Conservation (phyloP, 2,329 filamentous ascomycete genomes). For the Colletotrichum costaricense region DNA sequence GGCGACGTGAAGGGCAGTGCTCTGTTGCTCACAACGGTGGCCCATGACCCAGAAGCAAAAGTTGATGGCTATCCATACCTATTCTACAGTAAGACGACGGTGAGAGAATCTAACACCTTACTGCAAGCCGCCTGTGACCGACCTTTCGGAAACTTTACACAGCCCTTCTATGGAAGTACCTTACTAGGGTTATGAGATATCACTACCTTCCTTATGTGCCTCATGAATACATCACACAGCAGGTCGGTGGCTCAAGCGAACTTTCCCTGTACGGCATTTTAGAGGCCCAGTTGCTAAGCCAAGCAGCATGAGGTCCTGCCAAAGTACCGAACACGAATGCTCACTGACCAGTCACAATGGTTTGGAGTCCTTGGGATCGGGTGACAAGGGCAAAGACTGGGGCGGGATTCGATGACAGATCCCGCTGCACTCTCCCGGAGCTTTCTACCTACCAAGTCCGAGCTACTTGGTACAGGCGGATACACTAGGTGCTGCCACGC, state of each 20-base stretch:
- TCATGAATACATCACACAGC: no score
- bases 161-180: neutral
- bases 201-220: no score
- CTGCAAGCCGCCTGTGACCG: neutral
- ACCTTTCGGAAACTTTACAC: neutral
- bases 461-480: neutral
- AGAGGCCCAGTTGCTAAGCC: no score
- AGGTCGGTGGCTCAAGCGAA: no score
- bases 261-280: no score
- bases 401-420: conserved; percentile 28
- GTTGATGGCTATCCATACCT: neutral
- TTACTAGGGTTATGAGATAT: no score
- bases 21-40: neutral
- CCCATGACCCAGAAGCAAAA: neutral
- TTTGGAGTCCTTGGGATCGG: neutral
- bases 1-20: neutral
- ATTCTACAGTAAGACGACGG: neutral
- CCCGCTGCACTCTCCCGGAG: conserved; percentile 18
- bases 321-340: neutral
- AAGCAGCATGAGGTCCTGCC: neutral
- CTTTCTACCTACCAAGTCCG: conserved; percentile 25
- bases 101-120: neutral
- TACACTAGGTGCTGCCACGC: no score
- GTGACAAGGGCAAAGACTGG: neutral
- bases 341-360: neutral